Evolutionary conservation across 495 filamentous ascomycete species (phyloP).

Genomic region (Aspergillus leporis): DNA sequence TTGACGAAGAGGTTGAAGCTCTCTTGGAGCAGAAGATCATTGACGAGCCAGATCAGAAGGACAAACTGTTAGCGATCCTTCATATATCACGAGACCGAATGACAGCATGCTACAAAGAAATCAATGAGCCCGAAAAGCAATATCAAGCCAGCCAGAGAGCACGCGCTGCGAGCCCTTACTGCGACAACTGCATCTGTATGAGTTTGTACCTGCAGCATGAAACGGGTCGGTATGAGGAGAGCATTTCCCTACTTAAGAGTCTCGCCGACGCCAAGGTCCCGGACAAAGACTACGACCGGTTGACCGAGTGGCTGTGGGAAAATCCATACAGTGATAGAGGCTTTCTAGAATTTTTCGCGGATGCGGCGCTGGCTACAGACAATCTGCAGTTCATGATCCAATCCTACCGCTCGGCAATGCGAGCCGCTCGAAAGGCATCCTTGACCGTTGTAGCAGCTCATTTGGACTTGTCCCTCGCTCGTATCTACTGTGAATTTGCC

Average conservation of each 20-base stretch:
- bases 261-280: slow-evolving; percentile 6
- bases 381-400: slow-evolving; percentile 13
- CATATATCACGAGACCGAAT: neutral
- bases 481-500: slow-evolving; percentile 15
- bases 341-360: slow-evolving; percentile 2
- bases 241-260: slow-evolving; percentile 2
- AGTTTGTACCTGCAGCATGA: neutral
- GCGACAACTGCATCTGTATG: slow-evolving; percentile 9
- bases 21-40: neutral
- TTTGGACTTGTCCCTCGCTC: slow-evolving; percentile 10
- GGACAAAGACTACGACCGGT: slow-evolving; percentile 6
- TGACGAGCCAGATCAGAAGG: neutral
- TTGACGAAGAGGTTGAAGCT: neutral
- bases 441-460: slow-evolving; percentile 6
- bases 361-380: slow-evolving; percentile 15
- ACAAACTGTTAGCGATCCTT: neutral
- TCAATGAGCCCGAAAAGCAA: slow-evolving; percentile 1
- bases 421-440: slow-evolving; percentile 3
- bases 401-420: slow-evolving; percentile 1
- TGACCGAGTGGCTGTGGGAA: slow-evolving; percentile 6
- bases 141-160: neutral
- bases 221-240: neutral
- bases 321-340: neutral
- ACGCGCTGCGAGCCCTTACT: neutral
- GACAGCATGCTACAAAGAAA: slow-evolving; percentile 1